Base-by-base conservation (phyloP, 306 rosid genomes). In the Prunus davidiana region DNA sequence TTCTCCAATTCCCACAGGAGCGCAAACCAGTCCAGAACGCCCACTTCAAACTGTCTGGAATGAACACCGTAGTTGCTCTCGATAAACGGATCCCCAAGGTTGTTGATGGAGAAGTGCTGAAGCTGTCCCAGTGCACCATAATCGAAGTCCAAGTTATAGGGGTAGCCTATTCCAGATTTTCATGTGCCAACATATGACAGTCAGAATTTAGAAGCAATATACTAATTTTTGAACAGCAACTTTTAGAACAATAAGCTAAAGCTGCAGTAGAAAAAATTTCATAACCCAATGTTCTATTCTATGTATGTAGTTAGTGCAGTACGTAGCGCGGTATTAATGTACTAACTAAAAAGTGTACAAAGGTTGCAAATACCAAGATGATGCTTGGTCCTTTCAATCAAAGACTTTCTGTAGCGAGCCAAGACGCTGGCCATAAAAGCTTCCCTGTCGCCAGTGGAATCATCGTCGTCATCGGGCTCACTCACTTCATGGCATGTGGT, bases 11-110 rank as follows among this genome's bases (percentile, higher is more conserved):
- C 99, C 99, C 99, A 96, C 20, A 96, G 73, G 4, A 89, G 85
- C 74, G 99, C 97, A 89, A 96, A 96, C 99, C 99, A 96, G 77
- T 96, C 99, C 77, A 96, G 82, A 73, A 96, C 98, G 43, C 98
- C 99, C 24, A 96, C 94, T 81, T 96, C 98, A 70, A 93, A 93
- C 81, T 89, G 88, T 71, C 97, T 90, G 30, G 98, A 91, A 82
- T 93, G 98, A 73, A 93, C 98, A 28, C 97, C 98, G 47, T 93
- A 93, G 61, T 93, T 93, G 85, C 97, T 93, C 83, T 93, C 99
- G 55, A 96, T 93, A 76, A 96, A 96, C 51, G 98, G 99, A 88
- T 96, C 99, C 1, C 99, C 99, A 6, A 96, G 91, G 82, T 96
- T 96, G 86, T 85, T 96, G 76, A 96, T 96, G 9, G 98, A 96